These are phyloP conservation scores for Cyclostephanos tholiformis DNA, from an alignment of 108 stramenopile genomes.

Conservation along the genomic window DNA sequence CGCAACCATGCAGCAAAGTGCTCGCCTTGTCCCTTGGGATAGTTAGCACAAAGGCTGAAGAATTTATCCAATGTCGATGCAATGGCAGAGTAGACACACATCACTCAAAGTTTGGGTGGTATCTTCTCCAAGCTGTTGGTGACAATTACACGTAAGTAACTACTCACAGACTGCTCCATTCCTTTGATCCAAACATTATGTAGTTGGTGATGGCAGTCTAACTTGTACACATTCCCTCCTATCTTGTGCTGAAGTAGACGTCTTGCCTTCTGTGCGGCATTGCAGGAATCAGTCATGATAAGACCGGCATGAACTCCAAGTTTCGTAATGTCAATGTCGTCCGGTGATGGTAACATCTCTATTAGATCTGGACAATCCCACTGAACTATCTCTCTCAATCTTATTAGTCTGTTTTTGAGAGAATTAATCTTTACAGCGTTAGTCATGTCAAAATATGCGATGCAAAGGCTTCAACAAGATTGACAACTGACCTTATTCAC, in stretches of 20 bases:
- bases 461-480: no score
- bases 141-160: not conserved
- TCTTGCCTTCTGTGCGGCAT: conserved; percentile 13
- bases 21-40: conserved; percentile 21
- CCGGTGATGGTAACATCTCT: not conserved
- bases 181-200: conserved; percentile 14
- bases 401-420: not conserved
- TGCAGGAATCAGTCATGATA: conserved; percentile 17
- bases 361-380: not conserved
- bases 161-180: not conserved
- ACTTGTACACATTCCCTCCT: conserved; percentile 9
- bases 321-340: conserved; percentile 1
- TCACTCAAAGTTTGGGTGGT: not conserved
- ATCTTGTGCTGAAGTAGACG: conserved; percentile 8
- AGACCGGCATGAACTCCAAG: not conserved
- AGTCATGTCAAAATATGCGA: no score
- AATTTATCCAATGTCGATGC: not conserved
- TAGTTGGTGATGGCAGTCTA: conserved; percentile 7
- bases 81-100: not conserved
- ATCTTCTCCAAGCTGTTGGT: conserved; percentile 9
- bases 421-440: not conserved
- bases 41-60: conserved; percentile 19
- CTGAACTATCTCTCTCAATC: not conserved
- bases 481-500: no score
- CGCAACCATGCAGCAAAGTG: conserved; percentile 4